Conservation (phyloP, 2,329 filamentous ascomycete genomes). For the Phialophora chinensis region DNA sequence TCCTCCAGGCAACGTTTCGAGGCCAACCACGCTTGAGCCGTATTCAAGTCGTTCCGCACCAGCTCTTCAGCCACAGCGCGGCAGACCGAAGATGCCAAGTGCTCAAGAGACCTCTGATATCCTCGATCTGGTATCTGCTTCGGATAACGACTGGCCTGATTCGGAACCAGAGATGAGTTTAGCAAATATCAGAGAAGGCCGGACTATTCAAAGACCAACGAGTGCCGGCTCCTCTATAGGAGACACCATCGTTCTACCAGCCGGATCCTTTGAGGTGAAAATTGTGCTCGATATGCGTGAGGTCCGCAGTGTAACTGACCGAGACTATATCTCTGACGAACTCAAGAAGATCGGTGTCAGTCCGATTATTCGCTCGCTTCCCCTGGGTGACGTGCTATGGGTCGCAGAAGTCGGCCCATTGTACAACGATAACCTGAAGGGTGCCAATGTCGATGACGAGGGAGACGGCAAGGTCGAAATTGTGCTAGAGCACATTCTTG, state of each 20-base stretch:
- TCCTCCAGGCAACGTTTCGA: neutral
- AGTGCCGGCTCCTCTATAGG: slow-evolving; percentile 12
- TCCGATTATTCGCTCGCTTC: slow-evolving; percentile 70
- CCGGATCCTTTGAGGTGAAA: slow-evolving; percentile 73
- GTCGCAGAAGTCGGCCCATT: slow-evolving; percentile 73
- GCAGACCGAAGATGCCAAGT: neutral
- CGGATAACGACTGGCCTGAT: slow-evolving; percentile 12
- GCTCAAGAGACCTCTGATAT: slow-evolving; percentile 6
- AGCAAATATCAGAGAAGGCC: neutral
- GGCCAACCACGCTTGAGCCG: neutral
- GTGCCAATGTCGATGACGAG: slow-evolving; percentile 35
- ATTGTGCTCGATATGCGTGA: slow-evolving; percentile 78
- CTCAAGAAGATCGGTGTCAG: slow-evolving; percentile 69
- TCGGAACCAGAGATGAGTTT: slow-evolving; percentile 5
- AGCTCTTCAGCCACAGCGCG: slow-evolving; percentile 4
- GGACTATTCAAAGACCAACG: slow-evolving; percentile 2
- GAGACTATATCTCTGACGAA: slow-evolving; percentile 77
- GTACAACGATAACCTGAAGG: slow-evolving; percentile 57
- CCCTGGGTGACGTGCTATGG: slow-evolving; percentile 79
- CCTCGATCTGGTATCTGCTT: slow-evolving; percentile 25
- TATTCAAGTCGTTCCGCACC: neutral
- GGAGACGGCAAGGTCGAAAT: slow-evolving; percentile 67
- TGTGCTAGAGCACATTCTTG: slow-evolving; percentile 79
- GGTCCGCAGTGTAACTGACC: slow-evolving; percentile 72
- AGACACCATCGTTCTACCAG: slow-evolving; percentile 64